Evolutionary conservation across 1,284 basidiomycete genomes (phyloP).

Genomic region (Irpex sp.): DNA sequence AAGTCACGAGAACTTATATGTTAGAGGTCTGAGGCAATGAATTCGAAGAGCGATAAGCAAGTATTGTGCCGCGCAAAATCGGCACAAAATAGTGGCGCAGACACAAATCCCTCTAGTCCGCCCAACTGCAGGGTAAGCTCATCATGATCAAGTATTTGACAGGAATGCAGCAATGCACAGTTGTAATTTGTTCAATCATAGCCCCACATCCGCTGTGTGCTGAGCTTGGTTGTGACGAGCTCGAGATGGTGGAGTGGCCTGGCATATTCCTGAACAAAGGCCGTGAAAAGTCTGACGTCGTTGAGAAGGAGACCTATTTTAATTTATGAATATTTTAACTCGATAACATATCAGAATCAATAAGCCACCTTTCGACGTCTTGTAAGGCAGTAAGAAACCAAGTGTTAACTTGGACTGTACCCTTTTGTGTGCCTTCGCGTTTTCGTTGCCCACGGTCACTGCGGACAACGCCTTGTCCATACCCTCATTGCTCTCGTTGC

Average conservation of each 20-base stretch:
- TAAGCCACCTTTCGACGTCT: background rate
- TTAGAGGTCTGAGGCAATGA: no score
- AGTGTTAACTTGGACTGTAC: background rate
- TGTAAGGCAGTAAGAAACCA: background rate
- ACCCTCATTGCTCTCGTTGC: constrained; percentile 11
- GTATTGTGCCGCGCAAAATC: no score
- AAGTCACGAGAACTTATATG: no score
- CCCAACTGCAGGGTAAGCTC: no score
- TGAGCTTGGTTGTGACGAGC: background rate
- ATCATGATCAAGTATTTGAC: no score
- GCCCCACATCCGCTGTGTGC: background rate
- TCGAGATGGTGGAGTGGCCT: background rate
- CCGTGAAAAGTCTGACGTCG: background rate
- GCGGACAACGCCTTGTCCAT: constrained; percentile 5
- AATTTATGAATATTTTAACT: background rate
- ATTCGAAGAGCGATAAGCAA: no score
- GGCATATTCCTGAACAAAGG: background rate
- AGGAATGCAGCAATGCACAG: no score
- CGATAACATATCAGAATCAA: background rate
- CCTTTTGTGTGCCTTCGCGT: background rate
- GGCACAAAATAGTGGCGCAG: no score
- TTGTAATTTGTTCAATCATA: no score
- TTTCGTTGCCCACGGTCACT: constrained; percentile 9
- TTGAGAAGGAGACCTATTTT: background rate
- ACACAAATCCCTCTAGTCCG: no score